Conservation (phyloP, 768 basidiomycete genomes). For the Lactifluus rugatus region DNA sequence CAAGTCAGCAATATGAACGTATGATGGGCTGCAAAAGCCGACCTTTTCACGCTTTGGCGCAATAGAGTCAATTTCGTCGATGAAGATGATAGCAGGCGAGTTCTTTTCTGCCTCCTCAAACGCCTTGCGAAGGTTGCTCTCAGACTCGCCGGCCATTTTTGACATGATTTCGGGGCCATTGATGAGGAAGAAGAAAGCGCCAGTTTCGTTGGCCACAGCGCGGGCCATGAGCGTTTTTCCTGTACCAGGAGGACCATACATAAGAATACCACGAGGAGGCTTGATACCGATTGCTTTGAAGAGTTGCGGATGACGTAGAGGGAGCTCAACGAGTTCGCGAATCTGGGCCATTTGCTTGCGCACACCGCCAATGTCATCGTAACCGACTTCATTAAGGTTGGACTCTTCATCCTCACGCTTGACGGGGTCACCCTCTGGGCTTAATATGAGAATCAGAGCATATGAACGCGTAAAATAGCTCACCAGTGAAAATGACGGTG, state of each 20-base stretch:
- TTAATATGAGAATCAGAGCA: constrained; percentile 9
- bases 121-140: constrained; percentile 94
- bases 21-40: constrained; percentile 14
- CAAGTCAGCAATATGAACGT: constrained; percentile 5
- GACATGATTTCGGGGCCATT: constrained; percentile 99
- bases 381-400: constrained; percentile 93
- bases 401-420: constrained; percentile 98
- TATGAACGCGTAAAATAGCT: constrained; percentile 15
- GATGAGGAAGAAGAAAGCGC: constrained; percentile 99
- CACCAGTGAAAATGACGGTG: constrained; percentile 90
- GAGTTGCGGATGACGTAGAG: constrained; percentile 94
- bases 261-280: constrained; percentile 95
- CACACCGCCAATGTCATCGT: constrained; percentile 99
- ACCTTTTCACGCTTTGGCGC: constrained; percentile 99
- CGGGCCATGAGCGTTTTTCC: constrained; percentile 99
- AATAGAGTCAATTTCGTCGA: constrained; percentile 98
- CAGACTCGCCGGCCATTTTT: constrained; percentile 99
- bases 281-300: constrained; percentile 99
- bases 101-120: constrained; percentile 99
- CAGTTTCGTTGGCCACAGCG: constrained; percentile 98
- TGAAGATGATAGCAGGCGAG: constrained; percentile 98
- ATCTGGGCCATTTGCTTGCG: constrained; percentile 99
- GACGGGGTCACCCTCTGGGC: constrained; percentile 90
- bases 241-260: constrained; percentile 98
- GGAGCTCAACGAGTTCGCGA: constrained; percentile 96